Evolutionary conservation across 768 basidiomycete genomes (phyloP).

Genomic region (Paxillus rubicundulus): DNA sequence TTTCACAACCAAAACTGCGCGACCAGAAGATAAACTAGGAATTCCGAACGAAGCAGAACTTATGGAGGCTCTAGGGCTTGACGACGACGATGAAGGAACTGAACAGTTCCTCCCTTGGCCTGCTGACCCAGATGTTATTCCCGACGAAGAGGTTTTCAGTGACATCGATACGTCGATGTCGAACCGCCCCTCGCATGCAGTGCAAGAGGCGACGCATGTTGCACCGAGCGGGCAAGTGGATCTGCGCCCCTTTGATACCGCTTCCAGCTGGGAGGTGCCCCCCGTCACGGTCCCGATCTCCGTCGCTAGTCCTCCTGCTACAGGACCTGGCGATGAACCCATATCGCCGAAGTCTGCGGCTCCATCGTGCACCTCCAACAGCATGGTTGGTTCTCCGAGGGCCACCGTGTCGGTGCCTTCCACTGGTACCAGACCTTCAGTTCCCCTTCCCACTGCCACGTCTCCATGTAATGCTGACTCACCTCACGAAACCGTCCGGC

Average conservation of each 20-base stretch:
- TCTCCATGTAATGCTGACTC: neutral
- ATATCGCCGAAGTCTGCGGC: conserved; percentile 4
- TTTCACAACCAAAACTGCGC: neutral
- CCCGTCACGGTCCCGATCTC: neutral
- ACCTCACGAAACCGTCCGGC: conserved; percentile 7
- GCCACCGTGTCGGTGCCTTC: neutral
- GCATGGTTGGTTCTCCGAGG: neutral
- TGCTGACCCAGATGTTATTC: neutral
- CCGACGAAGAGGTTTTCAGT: neutral
- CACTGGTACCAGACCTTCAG: conserved; percentile 5
- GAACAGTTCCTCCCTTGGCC: conserved; percentile 1
- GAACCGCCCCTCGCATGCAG: conserved; percentile 2
- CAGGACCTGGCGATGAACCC: neutral
- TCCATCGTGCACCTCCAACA: conserved; percentile 3
- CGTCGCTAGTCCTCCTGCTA: neutral
- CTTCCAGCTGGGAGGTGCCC: conserved; percentile 2
- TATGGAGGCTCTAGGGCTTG: conserved; percentile 3
- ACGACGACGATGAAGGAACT: conserved; percentile 1
- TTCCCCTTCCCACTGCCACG: neutral
- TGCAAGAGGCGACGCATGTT: conserved; percentile 6
- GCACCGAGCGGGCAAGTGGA: conserved; percentile 9
- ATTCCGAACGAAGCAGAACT: neutral
- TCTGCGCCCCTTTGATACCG: neutral
- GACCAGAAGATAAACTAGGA: neutral
- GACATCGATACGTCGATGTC: neutral